Evolutionary conservation across 75 land plant species (phyloP), one percentile per base, ranked within the genome.

Genomic region (Pinus taeda): DNA sequence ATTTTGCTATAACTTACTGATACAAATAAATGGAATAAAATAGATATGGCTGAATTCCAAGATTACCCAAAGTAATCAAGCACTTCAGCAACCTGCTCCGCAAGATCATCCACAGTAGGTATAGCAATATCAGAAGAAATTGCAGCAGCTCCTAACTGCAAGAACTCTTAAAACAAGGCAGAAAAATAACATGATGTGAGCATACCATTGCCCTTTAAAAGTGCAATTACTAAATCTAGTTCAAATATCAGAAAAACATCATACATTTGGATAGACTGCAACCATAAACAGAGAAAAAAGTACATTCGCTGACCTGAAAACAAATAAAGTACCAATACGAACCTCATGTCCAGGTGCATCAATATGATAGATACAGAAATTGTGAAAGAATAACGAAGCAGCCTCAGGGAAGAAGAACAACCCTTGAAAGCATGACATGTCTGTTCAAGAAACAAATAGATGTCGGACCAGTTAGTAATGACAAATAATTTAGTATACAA

Each of bases 291-390:
- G 14, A 57, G 4, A 80, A 6, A 80, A 6, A 9, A 8, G 76
- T 76, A 36, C 39, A 71, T 30, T 24, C 39, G 17, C 7, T 7
- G 21, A 59, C 22, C 30, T n/a, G 17, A 39, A 49, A 11, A 42
- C 9, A 59, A 26, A 11, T 22, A 72, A 56, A n/a, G 29, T 61
- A 29, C 8, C 57, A 76, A 39, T 62, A 82, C 86, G 39, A 60
- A 95, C 98, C 98, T 95, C 98, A 82, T 93, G 97, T 60, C 98
- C 94, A 58, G 94, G 98, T 45, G 97, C 88, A 80, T 85, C 88
- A 59, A 96, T 92, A 78, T 96, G 98, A 71, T 96, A 96, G 15
- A 96, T 87, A 86, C 98, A 93, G 82, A 96, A 96, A 73, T 96
- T 93, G 78, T 93, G 90, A 37, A 94, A 90, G 53, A 96, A 76